Conservation (phyloP, 2,329 filamentous ascomycete species). For the Cucurbitaria berberidis region DNA sequence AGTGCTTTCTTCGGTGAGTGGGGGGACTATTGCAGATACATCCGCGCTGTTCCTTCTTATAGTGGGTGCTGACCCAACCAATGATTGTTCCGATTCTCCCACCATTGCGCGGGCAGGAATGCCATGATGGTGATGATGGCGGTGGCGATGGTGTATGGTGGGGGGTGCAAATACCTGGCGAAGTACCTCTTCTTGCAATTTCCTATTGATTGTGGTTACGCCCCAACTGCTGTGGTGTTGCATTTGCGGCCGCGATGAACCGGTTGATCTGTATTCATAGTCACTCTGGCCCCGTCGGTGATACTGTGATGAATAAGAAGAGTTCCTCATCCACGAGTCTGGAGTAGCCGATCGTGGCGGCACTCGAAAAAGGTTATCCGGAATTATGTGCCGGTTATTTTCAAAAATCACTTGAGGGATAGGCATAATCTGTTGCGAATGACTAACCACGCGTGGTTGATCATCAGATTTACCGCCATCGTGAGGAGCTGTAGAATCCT, state of each 20-base stretch:
- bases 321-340: constrained; percentile 41
- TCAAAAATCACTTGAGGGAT: constrained; percentile 92
- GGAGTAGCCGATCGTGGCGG: constrained; percentile 54
- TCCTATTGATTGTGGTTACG: constrained; percentile 87
- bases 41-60: constrained; percentile 50
- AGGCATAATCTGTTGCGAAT: constrained; percentile 75
- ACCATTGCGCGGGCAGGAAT: constrained; percentile 58
- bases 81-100: constrained; percentile 30
- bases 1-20: constrained; percentile 44
- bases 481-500: constrained; percentile 20
- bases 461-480: constrained; percentile 20
- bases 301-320: constrained; percentile 39
- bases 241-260: constrained; percentile 49
- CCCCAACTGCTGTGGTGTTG: constrained; percentile 73
- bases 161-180: constrained; percentile 89
- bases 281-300: constrained; percentile 47
- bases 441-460: constrained; percentile 64
- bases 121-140: constrained; percentile 69
- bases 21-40: constrained; percentile 35
- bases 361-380: constrained; percentile 77
- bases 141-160: constrained; percentile 79
- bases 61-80: constrained; percentile 43
- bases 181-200: constrained; percentile 86
- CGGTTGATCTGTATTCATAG: constrained; percentile 31
- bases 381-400: constrained; percentile 92